These are phyloP conservation scores for Hypoxylon crocopeplum DNA, from an alignment of 495 filamentous ascomycete species.

Conservation along the genomic window DNA sequence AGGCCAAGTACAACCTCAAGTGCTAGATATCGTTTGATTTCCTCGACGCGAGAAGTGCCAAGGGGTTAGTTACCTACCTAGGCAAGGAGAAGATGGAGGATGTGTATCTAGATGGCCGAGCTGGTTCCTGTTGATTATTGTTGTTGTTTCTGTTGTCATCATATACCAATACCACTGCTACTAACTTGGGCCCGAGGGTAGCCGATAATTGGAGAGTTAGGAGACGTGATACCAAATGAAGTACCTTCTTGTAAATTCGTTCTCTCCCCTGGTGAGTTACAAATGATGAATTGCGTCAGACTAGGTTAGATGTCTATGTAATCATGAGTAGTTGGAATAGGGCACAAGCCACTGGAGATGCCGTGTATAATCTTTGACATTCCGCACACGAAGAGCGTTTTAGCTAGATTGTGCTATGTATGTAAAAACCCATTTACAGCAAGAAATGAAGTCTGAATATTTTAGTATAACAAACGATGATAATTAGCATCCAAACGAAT, in stretches of 20 bases:
- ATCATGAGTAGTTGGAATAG: too few species aligned
- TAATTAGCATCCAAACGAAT: neutral
- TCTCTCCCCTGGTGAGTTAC: too few species aligned
- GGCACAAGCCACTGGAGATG: too few species aligned
- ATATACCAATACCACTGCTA: conserved; percentile 29
- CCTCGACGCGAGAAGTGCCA: too few species aligned
- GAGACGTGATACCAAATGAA: conserved; percentile 24
- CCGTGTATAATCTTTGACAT: too few species aligned
- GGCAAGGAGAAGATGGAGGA: neutral
- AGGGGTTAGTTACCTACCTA: neutral
- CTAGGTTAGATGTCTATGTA: too few species aligned
- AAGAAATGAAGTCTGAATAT: conserved; percentile 21
- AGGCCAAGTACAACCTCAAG: conserved; percentile 66
- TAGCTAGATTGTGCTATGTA: neutral
- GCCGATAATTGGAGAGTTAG: conserved; percentile 2
- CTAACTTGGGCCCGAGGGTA: conserved; percentile 4
- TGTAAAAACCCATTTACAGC: conserved; percentile 15
- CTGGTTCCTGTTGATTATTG: neutral
- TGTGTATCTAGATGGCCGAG: neutral
- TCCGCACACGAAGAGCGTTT: too few species aligned
- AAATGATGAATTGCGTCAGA: too few species aligned
- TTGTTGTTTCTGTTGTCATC: conserved; percentile 26
- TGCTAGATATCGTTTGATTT: conserved; percentile 50
- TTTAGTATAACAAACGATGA: neutral
- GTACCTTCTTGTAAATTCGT: too few species aligned